Evolutionary conservation across 1,139 yeast species (phyloP).

Genomic region (Casaregolazyma suthepensis): DNA sequence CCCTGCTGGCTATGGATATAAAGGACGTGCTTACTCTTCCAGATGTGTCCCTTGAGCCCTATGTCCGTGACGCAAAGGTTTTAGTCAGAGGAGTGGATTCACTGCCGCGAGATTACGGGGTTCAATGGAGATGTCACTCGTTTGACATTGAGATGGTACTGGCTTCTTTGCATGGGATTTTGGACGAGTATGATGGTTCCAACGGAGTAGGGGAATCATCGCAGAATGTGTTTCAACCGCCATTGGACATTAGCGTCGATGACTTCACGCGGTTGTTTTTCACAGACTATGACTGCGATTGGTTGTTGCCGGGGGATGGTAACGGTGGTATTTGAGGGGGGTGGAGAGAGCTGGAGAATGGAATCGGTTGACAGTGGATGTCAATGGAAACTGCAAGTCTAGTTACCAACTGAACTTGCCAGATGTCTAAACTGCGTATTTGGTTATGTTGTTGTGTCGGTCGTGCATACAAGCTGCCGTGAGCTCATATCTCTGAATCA

Average conservation of each 20-base stretch:
- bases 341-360: too few relatives aligned
- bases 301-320: not conserved
- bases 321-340: not conserved
- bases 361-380: too few relatives aligned
- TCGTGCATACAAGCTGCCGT: too few relatives aligned
- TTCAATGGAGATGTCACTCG: not conserved
- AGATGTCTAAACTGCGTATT: too few relatives aligned
- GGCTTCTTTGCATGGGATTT: not conserved
- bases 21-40: not conserved
- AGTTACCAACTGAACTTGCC: too few relatives aligned
- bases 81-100: not conserved
- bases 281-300: not conserved
- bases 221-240: not conserved
- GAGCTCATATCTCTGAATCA: too few relatives aligned
- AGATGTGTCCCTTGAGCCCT: not conserved
- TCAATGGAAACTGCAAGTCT: too few relatives aligned
- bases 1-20: not conserved
- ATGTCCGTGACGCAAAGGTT: not conserved
- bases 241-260: not conserved
- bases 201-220: not conserved
- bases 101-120: not conserved
- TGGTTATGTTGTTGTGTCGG: too few relatives aligned
- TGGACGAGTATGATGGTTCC: not conserved
- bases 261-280: not conserved
- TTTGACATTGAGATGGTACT: not conserved